Base-by-base conservation (phyloP, 2,329 filamentous ascomycete species). In the Bipolaris gigantea region DNA sequence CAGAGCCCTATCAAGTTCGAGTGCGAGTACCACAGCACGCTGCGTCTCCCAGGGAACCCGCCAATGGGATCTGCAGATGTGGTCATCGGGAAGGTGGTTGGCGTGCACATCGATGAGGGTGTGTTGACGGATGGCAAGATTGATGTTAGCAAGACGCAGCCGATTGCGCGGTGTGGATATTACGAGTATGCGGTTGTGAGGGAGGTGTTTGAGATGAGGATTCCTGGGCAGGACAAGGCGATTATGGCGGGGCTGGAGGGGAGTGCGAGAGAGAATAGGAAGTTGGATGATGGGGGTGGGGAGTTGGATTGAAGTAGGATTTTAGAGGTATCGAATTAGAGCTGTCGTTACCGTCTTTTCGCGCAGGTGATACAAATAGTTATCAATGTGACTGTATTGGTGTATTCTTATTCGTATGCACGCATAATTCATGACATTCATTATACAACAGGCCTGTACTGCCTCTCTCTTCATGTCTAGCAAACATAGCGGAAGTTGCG, bases 151-250 rank as follows among this genome's bases (percentile, higher is more conserved):
- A 85, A 85, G 71, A 83, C 80, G 19, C 73, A 78, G 72, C 83
- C 83, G 4, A 85, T 86, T 70, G 84, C 83, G 6, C 71, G 84
- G 23, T 85, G 80, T 63, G 83, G 83, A 15, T 86, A 86, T 65
- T 82, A 81, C 62, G 76, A 85, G 65, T 86, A 86, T 72, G 75
- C 80, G 1, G 81, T 83, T 10, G 74, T 86, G 2, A 72, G 73
- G 47, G 78, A 83, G 19, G 79, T 80, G 1, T 86, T 86, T 70
- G 83, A 86, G 44, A 86, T 86, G 84, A 69, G 74, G 4, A 77
- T 81, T 54, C 80, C 80, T 3, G 78, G 72, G 43, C 71, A 64
- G 36, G 63, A 72, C 49, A 59, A 59, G 35, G 57, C 49, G 45
- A 41, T 64, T 11, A 23, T 62, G 40, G 61, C 55, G 11, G 70